Conservation (phyloP, 768 basidiomycete species). For the Saitozyma sp. region DNA sequence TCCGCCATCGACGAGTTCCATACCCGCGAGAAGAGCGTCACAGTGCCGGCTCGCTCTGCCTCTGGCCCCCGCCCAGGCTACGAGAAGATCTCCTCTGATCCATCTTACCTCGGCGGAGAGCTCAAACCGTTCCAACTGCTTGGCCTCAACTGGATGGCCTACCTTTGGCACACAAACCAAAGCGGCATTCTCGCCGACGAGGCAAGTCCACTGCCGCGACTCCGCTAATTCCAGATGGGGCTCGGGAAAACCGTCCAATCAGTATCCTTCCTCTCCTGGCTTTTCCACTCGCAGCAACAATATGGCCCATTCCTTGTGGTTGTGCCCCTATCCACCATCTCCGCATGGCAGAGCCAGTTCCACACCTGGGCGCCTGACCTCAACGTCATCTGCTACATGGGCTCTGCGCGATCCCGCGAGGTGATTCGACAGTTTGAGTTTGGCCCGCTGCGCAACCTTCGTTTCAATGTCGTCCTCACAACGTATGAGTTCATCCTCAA, state of each 20-base stretch:
- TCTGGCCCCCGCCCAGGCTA: slow-evolving; percentile 72
- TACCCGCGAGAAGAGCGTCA: slow-evolving; percentile 70
- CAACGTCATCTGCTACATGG: slow-evolving; percentile 96
- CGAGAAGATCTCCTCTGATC: slow-evolving; percentile 80
- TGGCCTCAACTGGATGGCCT: slow-evolving; percentile 97
- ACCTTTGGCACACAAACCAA: slow-evolving; percentile 88
- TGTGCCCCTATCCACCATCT: slow-evolving; percentile 95
- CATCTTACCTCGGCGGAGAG: slow-evolving; percentile 84
- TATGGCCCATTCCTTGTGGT: slow-evolving; percentile 97
- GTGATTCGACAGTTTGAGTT: slow-evolving; percentile 93
- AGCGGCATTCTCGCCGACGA: slow-evolving; percentile 98
- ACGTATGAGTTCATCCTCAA: slow-evolving; percentile 95
- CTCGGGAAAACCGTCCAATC: slow-evolving; percentile 98
- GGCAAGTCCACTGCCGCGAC: neutral
- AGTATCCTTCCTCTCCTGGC: slow-evolving; percentile 88
- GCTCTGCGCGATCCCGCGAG: slow-evolving; percentile 79
- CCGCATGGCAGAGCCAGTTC: slow-evolving; percentile 97
- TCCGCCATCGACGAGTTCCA: slow-evolving; percentile 78
- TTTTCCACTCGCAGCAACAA: slow-evolving; percentile 87
- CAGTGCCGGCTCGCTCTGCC: slow-evolving; percentile 81
- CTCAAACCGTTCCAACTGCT: slow-evolving; percentile 98
- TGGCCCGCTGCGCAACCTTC: slow-evolving; percentile 78
- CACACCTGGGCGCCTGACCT: slow-evolving; percentile 91
- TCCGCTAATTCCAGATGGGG: slow-evolving; percentile 65
- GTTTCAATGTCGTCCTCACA: slow-evolving; percentile 95